phyloP scores from a whole-genome alignment of 1,284 basidiomycete genomes.

The Puccinia novopanici region DNA sequence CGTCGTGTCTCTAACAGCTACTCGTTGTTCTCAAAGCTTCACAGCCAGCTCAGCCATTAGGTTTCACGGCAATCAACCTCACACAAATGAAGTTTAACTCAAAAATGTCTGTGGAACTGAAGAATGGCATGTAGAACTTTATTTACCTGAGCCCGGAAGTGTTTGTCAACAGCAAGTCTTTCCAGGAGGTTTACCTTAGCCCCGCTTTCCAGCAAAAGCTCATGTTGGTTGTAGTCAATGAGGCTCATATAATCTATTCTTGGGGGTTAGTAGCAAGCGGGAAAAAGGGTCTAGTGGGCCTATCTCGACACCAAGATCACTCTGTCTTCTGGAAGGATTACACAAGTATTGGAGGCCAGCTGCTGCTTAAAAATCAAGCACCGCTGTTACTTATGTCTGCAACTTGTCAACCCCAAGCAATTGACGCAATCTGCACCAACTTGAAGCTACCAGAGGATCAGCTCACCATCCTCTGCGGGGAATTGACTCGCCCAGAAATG shows the following conservation, averaged over 20 bases:
- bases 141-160: slow-evolving; percentile 12
- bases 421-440: slow-evolving; percentile 1
- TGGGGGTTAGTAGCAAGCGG: background rate
- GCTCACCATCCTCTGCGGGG: background rate
- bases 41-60: too few relatives aligned
- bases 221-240: background rate
- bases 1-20: too few relatives aligned
- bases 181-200: background rate
- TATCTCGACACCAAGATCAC: background rate
- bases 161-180: slow-evolving; percentile 1
- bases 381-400: slow-evolving; percentile 17
- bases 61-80: slow-evolving; percentile 1
- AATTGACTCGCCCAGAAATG: slow-evolving; percentile 3
- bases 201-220: background rate
- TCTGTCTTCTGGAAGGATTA: background rate
- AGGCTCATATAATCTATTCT: background rate
- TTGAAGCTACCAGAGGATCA: background rate
- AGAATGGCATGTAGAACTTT: background rate
- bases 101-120: background rate
- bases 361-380: background rate
- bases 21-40: too few relatives aligned
- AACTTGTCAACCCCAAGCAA: background rate
- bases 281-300: background rate
- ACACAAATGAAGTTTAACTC: background rate
- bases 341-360: background rate